These are phyloP conservation scores for Chromosphaera perkinsii DNA, from an alignment of 208 protist species.

Conservation along the genomic window DNA sequence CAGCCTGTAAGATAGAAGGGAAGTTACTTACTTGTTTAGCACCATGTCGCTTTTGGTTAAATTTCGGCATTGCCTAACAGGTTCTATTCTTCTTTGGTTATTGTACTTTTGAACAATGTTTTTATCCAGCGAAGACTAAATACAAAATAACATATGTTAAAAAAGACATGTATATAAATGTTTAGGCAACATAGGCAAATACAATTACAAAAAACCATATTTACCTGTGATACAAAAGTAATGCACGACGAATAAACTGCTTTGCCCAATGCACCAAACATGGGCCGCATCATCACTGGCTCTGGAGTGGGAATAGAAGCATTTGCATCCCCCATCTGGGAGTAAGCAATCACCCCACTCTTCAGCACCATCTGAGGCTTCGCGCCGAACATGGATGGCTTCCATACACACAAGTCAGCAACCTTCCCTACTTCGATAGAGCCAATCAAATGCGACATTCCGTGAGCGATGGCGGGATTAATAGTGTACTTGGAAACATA, in stretches of 20 bases:
- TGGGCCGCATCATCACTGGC: slow-evolving; percentile 56
- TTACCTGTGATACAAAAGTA: slow-evolving; percentile 30
- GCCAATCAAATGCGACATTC: slow-evolving; percentile 46
- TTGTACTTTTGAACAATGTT: slow-evolving; percentile 30
- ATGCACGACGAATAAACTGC: slow-evolving; percentile 27
- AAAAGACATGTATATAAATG: slow-evolving; percentile 7
- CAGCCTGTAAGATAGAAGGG: too few relatives aligned
- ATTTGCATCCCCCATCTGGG: slow-evolving; percentile 61
- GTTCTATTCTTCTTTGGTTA: slow-evolving; percentile 35
- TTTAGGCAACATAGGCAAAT: background rate
- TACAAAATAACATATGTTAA: too few relatives aligned
- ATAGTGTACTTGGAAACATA: slow-evolving; percentile 62
- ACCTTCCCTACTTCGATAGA: slow-evolving; percentile 40
- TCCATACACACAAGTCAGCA: slow-evolving; percentile 53
- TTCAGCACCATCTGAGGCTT: slow-evolving; percentile 58
- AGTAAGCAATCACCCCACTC: slow-evolving; percentile 28
- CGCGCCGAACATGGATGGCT: slow-evolving; percentile 43
- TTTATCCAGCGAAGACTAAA: background rate
- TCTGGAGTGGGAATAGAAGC: slow-evolving; percentile 59
- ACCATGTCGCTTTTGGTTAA: slow-evolving; percentile 52
- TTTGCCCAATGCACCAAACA: slow-evolving; percentile 45
- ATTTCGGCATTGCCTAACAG: slow-evolving; percentile 30
- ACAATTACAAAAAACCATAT: background rate
- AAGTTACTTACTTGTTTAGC: slow-evolving; percentile 41
- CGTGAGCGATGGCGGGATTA: slow-evolving; percentile 54